phyloP scores from a whole-genome alignment of 1,284 basidiomycete genomes.

The Trichosporon sp. region DNA sequence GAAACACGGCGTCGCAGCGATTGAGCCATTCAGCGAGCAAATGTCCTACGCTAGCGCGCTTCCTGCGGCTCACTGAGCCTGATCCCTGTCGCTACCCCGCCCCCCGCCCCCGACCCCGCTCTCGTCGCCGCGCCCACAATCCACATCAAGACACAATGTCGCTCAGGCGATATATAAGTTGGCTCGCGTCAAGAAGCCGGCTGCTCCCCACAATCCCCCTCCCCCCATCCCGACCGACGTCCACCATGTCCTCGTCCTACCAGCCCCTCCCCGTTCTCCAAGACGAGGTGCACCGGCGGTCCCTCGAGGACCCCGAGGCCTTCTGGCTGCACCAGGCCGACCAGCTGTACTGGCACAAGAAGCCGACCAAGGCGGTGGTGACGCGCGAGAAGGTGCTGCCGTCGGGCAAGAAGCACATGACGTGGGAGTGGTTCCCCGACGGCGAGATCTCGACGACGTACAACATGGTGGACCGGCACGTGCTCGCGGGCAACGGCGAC shows the following conservation, averaged over 20 bases:
- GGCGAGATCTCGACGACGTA: constrained; percentile 23
- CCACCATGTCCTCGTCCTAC: background rate
- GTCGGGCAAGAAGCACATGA: constrained; percentile 14
- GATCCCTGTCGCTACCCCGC: background rate
- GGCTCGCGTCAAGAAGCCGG: background rate
- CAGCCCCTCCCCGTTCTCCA: constrained; percentile 14
- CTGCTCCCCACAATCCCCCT: background rate
- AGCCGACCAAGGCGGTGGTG: constrained; percentile 13
- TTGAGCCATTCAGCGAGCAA: background rate
- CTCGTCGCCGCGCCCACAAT: background rate
- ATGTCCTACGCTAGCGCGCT: background rate
- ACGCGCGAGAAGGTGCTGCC: constrained; percentile 10
- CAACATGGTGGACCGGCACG: constrained; percentile 25
- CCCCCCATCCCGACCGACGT: background rate
- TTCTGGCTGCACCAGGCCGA: constrained; percentile 24
- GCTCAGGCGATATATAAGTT: background rate
- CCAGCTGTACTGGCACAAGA: constrained; percentile 25
- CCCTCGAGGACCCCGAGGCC: constrained; percentile 20
- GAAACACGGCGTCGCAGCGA: background rate
- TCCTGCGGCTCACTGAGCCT: background rate
- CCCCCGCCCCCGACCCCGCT: background rate
- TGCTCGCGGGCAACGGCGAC: constrained; percentile 19
- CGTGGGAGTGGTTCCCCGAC: constrained; percentile 26
- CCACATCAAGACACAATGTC: background rate
- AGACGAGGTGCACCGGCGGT: constrained; percentile 20